Percentiles rank a stretch among this genome's conserved stretches.
Evolutionary conservation across 2,329 filamentous ascomycete species (phyloP).

Genomic region (Atkinsonella texensis): DNA sequence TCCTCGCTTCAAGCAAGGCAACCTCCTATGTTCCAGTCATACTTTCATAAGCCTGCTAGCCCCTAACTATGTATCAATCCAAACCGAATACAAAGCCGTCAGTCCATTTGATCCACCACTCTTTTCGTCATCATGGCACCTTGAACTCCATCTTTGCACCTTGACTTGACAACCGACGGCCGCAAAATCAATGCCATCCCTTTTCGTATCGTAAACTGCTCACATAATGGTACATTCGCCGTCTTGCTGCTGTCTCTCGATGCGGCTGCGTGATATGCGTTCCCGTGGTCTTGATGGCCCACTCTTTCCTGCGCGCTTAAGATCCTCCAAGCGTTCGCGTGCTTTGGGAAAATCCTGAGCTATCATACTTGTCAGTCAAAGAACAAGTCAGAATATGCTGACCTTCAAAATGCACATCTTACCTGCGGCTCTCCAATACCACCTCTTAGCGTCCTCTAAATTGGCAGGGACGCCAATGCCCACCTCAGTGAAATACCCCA

Average conservation of each 20-base stretch:
- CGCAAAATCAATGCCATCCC: not conserved
- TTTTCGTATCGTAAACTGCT: conserved; percentile 10
- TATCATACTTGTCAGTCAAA: conserved; percentile 22
- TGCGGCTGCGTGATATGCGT: conserved; percentile 68
- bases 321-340: conserved; percentile 79
- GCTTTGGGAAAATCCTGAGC: conserved; percentile 93
- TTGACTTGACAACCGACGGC: not conserved
- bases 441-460: conserved; percentile 89
- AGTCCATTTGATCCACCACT: not conserved
- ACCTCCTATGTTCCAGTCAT: not conserved
- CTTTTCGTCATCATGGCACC: not conserved
- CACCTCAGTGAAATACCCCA: conserved; percentile 93
- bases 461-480: conserved; percentile 82
- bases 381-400: not conserved
- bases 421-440: conserved; percentile 97
- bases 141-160: not conserved
- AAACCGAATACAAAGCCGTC: not conserved
- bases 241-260: conserved; percentile 75
- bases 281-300: conserved; percentile 57
- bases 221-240: conserved; percentile 83
- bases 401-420: conserved; percentile 10
- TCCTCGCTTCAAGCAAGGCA: not conserved
- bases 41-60: not conserved
- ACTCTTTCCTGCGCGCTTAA: conserved; percentile 68
- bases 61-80: not conserved